Conservation (phyloP, 192 early-diverging fungal species). For the Rhizophlyctis rosea region DNA sequence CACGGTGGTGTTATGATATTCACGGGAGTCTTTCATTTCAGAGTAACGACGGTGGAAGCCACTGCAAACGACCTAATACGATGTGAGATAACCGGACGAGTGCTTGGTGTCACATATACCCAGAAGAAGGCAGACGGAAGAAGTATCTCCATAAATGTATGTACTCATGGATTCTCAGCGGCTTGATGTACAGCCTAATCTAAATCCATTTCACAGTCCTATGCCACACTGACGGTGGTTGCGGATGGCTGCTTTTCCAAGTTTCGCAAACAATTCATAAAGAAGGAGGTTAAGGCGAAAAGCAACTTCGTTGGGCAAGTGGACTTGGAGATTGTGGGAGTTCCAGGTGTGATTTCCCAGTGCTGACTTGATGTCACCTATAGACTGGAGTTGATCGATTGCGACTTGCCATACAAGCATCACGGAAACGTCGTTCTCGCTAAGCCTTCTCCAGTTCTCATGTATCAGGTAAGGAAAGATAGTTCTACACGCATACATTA, state of each 20-base stretch:
- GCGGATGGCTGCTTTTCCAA: conserved; percentile 95
- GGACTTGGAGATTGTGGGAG: too few species aligned
- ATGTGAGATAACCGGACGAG: conserved; percentile 34
- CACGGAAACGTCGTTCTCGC: conserved; percentile 93
- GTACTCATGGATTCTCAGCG: not conserved
- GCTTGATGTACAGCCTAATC: not conserved
- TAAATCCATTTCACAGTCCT: conserved; percentile 28
- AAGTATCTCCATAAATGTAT: conserved; percentile 9
- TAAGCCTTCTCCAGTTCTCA: conserved; percentile 76
- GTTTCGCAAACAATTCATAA: conserved; percentile 75
- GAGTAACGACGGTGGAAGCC: conserved; percentile 74
- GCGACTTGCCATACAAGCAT: conserved; percentile 72
- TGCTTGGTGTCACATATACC: conserved; percentile 50
- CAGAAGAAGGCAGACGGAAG: conserved; percentile 7
- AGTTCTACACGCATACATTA: too few species aligned
- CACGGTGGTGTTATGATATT: not conserved
- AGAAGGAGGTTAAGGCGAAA: conserved; percentile 47
- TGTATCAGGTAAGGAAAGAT: conserved; percentile 73
- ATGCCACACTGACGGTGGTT: conserved; percentile 80
- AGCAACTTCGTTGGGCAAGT: conserved; percentile 73
- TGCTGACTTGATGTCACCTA: not conserved
- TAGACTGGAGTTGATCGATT: conserved; percentile 33
- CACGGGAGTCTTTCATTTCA: conserved; percentile 18
- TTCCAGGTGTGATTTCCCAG: conserved; percentile 3
- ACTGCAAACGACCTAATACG: conserved; percentile 68